Percentiles rank a stretch among this genome's conserved stretches.
Conservation (phyloP, 768 basidiomycete species). For the Rhodotorula taiwanensis region DNA sequence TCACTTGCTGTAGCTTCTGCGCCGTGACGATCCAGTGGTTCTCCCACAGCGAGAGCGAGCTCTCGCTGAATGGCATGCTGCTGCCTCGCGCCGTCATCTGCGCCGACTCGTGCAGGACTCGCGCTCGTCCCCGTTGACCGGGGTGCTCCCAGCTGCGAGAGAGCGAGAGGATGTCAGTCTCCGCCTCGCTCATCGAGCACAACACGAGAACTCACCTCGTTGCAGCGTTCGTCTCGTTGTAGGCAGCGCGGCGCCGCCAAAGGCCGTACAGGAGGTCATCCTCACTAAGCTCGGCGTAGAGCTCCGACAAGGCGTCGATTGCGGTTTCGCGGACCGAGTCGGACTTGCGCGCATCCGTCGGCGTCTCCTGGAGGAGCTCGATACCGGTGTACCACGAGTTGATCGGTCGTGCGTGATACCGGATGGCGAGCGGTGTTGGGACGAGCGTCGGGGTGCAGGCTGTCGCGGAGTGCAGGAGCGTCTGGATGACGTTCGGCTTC, state of each 20-base stretch:
- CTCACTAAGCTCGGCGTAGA: conserved; percentile 91
- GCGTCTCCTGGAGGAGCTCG: conserved; percentile 73
- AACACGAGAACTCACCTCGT: conserved; percentile 21
- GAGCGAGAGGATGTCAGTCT: conserved; percentile 20
- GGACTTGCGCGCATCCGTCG: conserved; percentile 61
- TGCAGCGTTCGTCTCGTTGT: conserved; percentile 71
- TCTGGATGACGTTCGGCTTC: conserved; percentile 87
- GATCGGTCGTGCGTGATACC: conserved; percentile 92
- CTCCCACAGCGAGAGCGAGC: conserved; percentile 96
- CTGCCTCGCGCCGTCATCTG: conserved; percentile 77
- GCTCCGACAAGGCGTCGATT: conserved; percentile 82
- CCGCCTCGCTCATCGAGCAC: not conserved
- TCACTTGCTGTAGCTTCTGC: conserved; percentile 75
- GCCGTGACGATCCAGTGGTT: conserved; percentile 97
- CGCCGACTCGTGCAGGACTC: conserved; percentile 71
- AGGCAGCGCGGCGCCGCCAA: conserved; percentile 84
- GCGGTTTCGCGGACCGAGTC: conserved; percentile 69
- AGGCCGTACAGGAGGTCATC: conserved; percentile 96
- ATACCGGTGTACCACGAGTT: conserved; percentile 89
- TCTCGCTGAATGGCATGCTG: conserved; percentile 79
- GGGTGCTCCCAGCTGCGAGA: conserved; percentile 67
- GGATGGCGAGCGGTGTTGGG: conserved; percentile 86
- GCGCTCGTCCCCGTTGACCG: conserved; percentile 93
- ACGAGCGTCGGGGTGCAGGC: conserved; percentile 67
- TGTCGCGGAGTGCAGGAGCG: conserved; percentile 75